phyloP scores from a whole-genome alignment of 352 stramenopile genomes.

The Globisporangium irregulare region DNA sequence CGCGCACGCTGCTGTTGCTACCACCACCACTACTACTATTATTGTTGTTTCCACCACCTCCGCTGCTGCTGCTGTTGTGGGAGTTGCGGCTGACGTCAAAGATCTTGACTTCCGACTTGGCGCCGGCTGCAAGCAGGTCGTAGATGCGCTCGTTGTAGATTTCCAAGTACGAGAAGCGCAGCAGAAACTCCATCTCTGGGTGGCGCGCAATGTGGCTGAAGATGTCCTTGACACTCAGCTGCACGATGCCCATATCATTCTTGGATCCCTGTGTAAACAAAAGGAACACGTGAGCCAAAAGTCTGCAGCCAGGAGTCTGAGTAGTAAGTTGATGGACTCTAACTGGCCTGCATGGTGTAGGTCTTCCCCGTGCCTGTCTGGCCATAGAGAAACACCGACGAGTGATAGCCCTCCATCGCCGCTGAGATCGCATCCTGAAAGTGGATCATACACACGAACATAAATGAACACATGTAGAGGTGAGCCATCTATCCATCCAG shows the following conservation, averaged over 20 bases:
- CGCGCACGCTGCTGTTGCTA: conserved; percentile 18
- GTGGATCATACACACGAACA: not conserved
- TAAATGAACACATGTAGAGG: not conserved
- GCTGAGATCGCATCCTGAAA: conserved; percentile 61
- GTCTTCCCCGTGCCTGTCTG: conserved; percentile 88
- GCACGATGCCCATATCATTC: conserved; percentile 76
- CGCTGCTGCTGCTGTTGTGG: conserved; percentile 16
- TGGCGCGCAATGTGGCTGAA: conserved; percentile 77
- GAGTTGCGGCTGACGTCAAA: conserved; percentile 57
- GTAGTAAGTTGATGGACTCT: too few species aligned
- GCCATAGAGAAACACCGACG: conserved; percentile 91
- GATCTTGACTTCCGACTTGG: conserved; percentile 71
- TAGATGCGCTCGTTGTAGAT: conserved; percentile 99
- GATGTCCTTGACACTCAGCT: conserved; percentile 83
- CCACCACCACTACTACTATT: conserved; percentile 6
- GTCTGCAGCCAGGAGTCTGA: too few species aligned
- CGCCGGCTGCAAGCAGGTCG: conserved; percentile 88
- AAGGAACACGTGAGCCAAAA: not conserved
- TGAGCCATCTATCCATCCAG: not conserved
- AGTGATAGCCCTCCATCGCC: conserved; percentile 77
- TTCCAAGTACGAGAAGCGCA: conserved; percentile 94
- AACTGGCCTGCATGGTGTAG: conserved; percentile 52
- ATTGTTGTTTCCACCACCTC: not conserved
- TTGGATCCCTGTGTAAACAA: conserved; percentile 23
- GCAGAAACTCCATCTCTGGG: conserved; percentile 56